Percentiles rank a stretch among this genome's conserved stretches.
Conservation (phyloP, 2,329 filamentous ascomycete species). For the Zymoseptoria crescenta region DNA sequence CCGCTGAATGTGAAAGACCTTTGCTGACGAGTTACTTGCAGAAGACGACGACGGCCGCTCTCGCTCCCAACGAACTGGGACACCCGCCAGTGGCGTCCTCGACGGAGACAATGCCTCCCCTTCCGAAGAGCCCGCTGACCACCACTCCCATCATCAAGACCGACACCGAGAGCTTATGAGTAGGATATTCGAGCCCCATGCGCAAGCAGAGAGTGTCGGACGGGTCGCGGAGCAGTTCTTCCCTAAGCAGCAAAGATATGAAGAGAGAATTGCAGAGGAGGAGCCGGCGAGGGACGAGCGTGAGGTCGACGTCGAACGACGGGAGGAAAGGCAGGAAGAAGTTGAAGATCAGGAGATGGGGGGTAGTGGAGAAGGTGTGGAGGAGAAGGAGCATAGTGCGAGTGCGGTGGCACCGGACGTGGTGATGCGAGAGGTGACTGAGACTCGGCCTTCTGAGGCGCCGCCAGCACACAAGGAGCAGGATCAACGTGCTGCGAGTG, state of each 20-base stretch:
- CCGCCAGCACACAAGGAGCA: background rate
- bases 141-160: slow-evolving; percentile 9
- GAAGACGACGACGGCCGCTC: slow-evolving; percentile 14
- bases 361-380: slow-evolving; percentile 2
- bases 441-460: background rate
- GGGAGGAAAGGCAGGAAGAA: slow-evolving; percentile 2
- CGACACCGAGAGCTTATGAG: slow-evolving; percentile 26
- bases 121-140: slow-evolving; percentile 13
- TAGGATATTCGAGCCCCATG: slow-evolving; percentile 23
- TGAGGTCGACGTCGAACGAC: slow-evolving; percentile 3
- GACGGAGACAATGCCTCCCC: slow-evolving; percentile 9
- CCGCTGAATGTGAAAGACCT: slow-evolving; percentile 4
- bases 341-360: slow-evolving; percentile 5
- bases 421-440: slow-evolving; percentile 11
- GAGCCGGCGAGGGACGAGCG: slow-evolving; percentile 4
- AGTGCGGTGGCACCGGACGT: slow-evolving; percentile 2
- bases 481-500: background rate
- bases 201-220: slow-evolving; percentile 8
- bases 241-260: slow-evolving; percentile 7
- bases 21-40: slow-evolving; percentile 5
- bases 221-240: slow-evolving; percentile 18
- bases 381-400: slow-evolving; percentile 2
- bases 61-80: slow-evolving; percentile 11
- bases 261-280: slow-evolving; percentile 2
- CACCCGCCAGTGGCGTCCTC: slow-evolving; percentile 12